These are phyloP conservation scores for Sechiopsis laciniata DNA, from an alignment of 306 rosid genomes.

Conservation along the genomic window DNA sequence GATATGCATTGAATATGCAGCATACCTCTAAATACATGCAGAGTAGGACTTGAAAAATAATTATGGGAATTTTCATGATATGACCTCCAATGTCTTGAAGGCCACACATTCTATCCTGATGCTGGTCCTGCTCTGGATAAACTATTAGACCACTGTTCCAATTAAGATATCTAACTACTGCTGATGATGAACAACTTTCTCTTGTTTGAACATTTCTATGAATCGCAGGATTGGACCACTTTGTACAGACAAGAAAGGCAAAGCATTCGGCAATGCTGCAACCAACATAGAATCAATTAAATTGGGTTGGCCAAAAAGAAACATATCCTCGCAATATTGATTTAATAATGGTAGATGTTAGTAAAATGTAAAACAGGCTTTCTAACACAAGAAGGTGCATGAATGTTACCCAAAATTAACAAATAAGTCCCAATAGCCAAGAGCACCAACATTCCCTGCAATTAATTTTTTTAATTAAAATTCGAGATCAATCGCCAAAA, in stretches of 20 bases:
- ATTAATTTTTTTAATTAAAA: constrained; percentile 16
- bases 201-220: constrained; percentile 59
- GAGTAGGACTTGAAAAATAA: constrained; percentile 82
- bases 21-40: constrained; percentile 89
- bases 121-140: constrained; percentile 69
- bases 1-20: neutral
- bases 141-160: constrained; percentile 71
- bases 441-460: constrained; percentile 81
- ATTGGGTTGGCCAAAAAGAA: neutral
- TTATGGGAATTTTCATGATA: constrained; percentile 79
- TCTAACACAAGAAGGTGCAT: constrained; percentile 21
- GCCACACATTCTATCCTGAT: constrained; percentile 60
- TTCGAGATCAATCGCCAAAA: constrained; percentile 19
- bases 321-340: too few species aligned
- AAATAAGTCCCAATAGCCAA: constrained; percentile 99
- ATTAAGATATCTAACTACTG: constrained; percentile 73
- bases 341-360: constrained; percentile 24
- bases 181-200: constrained; percentile 73
- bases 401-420: constrained; percentile 77
- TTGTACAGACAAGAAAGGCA: constrained; percentile 98
- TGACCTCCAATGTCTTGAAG: constrained; percentile 97
- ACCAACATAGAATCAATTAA: constrained; percentile 1
- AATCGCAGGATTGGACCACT: constrained; percentile 97
- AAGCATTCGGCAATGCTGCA: constrained; percentile 93
- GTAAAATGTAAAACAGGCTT: constrained; percentile 23